Base-by-base conservation (phyloP, 176 grass and related monocot genomes). In the Lolium perenne region DNA sequence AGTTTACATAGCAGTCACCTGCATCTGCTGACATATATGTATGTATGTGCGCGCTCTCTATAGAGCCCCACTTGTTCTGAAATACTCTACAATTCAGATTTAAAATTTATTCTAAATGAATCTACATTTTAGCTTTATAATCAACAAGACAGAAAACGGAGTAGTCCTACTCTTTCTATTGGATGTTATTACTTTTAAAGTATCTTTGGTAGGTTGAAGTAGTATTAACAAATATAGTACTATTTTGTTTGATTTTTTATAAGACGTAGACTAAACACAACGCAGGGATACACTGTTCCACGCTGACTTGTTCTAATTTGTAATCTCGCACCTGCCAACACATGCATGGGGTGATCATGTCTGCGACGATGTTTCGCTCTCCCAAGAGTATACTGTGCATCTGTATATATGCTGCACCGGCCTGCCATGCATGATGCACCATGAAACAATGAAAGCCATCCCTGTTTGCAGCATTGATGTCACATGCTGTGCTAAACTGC, bases 281-380 rank as follows among this genome's bases (percentile, higher is more conserved):
- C 32, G 32, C 32, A 35, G 32, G 32, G 32, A 35, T 35, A 35
- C 32, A 35, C 32, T 35, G 32, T 35, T 65, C 13, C 15, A 16
- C 38, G 66, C 18, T 41, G 66, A 69, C 66, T 20, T 69, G 66
- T 10, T 41, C 66, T 41, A 38, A 57, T 5, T 43, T 43, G 41
- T 43, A 43, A 16, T 29, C 62, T 65, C 25, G 25, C 62, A 65
- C 5, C 62, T 65, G 62, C 62, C 6, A 29, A 22, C 57, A 63
- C 60, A 64, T 68, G 66, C 35, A 40, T 69, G 66, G 66, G 66
- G 17, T 38, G 29, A 67, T 67, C 64, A 67, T 67, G 63, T 25
- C 0, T 6, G 63, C 15, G 26, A 66, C 63, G 5, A 66, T 35
- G 29, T 68, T 68, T 68, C 53, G 17, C 16, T 17, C 53, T 17